Evolutionary conservation across 2,329 filamentous ascomycete species (phyloP).

Genomic region (Arthrobotrys sinensis): DNA sequence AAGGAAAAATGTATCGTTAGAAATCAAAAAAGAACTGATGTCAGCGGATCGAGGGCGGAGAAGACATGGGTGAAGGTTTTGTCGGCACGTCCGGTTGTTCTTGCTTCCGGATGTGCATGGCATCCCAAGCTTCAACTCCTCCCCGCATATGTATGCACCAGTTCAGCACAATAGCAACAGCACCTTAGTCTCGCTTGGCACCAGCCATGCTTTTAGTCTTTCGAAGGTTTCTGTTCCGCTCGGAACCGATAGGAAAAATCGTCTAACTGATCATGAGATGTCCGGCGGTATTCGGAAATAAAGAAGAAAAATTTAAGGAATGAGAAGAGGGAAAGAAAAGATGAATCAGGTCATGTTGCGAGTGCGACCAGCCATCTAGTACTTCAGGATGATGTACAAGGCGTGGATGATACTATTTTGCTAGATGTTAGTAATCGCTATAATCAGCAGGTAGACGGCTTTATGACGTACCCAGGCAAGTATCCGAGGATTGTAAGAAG

Average conservation of each 20-base stretch:
- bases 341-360: slow-evolving; percentile 23
- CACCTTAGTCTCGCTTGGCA: slow-evolving; percentile 45
- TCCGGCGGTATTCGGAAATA: slow-evolving; percentile 50
- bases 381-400: slow-evolving; percentile 74
- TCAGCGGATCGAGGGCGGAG: slow-evolving; percentile 2
- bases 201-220: slow-evolving; percentile 50
- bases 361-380: slow-evolving; percentile 50
- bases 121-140: slow-evolving; percentile 5
- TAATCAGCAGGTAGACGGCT: background rate
- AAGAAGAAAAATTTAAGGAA: slow-evolving; percentile 23
- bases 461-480: slow-evolving; percentile 62
- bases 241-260: slow-evolving; percentile 56
- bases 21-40: slow-evolving; percentile 8
- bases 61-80: slow-evolving; percentile 10
- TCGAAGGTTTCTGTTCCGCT: slow-evolving; percentile 38
- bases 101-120: slow-evolving; percentile 37
- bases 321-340: slow-evolving; percentile 22
- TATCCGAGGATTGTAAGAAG: slow-evolving; percentile 83
- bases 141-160: slow-evolving; percentile 33
- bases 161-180: slow-evolving; percentile 25
- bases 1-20: slow-evolving; percentile 16
- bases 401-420: slow-evolving; percentile 85
- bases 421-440: slow-evolving; percentile 21
- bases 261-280: slow-evolving; percentile 48
- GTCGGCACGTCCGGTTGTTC: slow-evolving; percentile 41